Percentiles rank a stretch among this genome's conserved stretches.
Conservation (phyloP, 768 basidiomycete genomes). For the Mycena chlorophos region DNA sequence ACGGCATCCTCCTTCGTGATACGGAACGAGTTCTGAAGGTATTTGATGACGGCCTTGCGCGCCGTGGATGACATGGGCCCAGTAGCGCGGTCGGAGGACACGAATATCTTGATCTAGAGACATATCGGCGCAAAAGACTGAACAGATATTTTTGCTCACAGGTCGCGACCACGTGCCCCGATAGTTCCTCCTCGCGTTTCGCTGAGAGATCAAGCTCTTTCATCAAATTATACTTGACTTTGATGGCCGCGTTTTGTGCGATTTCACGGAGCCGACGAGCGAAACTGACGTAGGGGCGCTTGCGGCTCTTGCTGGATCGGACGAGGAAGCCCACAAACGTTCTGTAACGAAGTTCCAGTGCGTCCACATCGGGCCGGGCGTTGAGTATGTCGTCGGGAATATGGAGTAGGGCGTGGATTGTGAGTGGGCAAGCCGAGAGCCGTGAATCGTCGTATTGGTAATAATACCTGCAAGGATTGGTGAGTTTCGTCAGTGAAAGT, state of each 20-base stretch:
- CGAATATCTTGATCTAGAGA: conserved; percentile 1
- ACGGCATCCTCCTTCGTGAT: background rate
- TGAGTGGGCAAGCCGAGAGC: background rate
- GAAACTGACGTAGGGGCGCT: conserved; percentile 4
- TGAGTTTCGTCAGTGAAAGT: background rate
- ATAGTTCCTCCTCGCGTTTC: background rate
- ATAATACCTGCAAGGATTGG: background rate
- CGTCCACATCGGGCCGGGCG: background rate
- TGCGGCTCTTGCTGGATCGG: conserved; percentile 6
- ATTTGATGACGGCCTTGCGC: background rate
- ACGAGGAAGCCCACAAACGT: conserved; percentile 1
- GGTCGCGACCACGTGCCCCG: background rate
- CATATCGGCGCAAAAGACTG: conserved; percentile 9
- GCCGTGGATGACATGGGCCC: background rate
- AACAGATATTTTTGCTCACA: background rate
- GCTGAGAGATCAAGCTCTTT: conserved; percentile 6
- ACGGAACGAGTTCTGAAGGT: conserved; percentile 1
- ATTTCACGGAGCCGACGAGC: conserved; percentile 4
- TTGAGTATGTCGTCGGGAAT: conserved; percentile 3
- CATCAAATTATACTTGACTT: background rate
- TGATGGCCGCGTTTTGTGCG: conserved; percentile 4
- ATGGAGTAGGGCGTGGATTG: background rate
- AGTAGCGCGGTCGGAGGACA: background rate
- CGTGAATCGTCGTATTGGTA: conserved; percentile 1
- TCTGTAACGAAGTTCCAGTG: conserved; percentile 1